These are phyloP conservation scores for Phaeotremella skinneri DNA, from an alignment of 768 basidiomycete species.

Conservation along the genomic window DNA sequence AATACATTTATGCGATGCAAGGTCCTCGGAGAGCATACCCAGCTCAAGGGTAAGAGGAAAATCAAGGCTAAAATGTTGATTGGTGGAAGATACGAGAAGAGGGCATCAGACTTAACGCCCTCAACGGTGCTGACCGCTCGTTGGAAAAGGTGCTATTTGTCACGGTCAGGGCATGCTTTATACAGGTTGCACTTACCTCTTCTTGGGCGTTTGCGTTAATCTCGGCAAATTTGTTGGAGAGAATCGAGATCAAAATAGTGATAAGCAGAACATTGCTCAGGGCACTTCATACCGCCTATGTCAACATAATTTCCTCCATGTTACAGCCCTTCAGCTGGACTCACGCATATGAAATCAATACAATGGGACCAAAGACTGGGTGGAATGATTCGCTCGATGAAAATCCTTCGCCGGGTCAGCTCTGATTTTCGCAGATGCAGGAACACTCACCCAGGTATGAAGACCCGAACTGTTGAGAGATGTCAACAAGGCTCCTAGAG, in stretches of 20 bases:
- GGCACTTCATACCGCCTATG: constrained; percentile 15
- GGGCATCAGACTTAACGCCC: constrained; percentile 82
- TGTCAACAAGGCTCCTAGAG: not conserved
- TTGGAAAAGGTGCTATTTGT: constrained; percentile 74
- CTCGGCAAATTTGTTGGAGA: constrained; percentile 82
- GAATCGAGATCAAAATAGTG: constrained; percentile 74
- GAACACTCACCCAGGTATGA: constrained; percentile 36
- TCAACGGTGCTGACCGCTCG: constrained; percentile 81
- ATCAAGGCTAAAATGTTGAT: constrained; percentile 61
- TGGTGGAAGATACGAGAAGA: constrained; percentile 89
- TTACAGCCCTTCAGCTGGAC: constrained; percentile 7
- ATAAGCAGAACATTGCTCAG: constrained; percentile 49
- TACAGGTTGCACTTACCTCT: constrained; percentile 55
- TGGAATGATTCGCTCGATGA: constrained; percentile 47
- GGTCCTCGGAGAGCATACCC: constrained; percentile 67
- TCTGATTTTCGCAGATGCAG: not conserved
- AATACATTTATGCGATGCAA: constrained; percentile 84
- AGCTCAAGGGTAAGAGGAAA: constrained; percentile 76
- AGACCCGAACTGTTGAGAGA: constrained; percentile 32
- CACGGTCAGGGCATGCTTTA: not conserved
- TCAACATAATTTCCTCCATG: not conserved
- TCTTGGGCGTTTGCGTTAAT: constrained; percentile 69
- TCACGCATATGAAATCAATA: constrained; percentile 50
- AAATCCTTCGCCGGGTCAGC: constrained; percentile 29
- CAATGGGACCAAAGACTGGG: constrained; percentile 49